Evolutionary conservation across 2,329 filamentous ascomycete species (phyloP), one percentile per base, ranked within the genome.

Genomic region (Penicillium sclerotiorum): DNA sequence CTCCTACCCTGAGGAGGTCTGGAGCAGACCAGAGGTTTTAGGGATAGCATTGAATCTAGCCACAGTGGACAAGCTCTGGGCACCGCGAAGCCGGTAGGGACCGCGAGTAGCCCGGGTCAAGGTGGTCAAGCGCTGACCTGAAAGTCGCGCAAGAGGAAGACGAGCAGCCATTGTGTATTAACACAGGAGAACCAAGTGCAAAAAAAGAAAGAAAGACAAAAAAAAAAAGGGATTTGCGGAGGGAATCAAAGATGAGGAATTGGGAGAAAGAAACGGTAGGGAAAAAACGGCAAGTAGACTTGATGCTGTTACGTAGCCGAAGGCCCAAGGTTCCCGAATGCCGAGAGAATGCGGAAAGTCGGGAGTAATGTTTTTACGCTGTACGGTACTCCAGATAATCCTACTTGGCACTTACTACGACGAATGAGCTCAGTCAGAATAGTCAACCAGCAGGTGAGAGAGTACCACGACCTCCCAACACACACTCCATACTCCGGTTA

Each of bases 101-200:
- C 64, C 62, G 49, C 60, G 60, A 52, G 62, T 49, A 41, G 56
- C 56, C 36, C 65, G 64, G 53, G 65, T 48, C 53, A 67, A 49
- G 57, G 59, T 55, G 43, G 62, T 62, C 53, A 71, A 46, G 40
- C 59, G 59, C 51, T 70, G 69, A 52, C 52, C 63, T 30, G 68
- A 61, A 45, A 72, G 61, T 59, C 65, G 68, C 45, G 60, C 55
- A 37, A 73, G 52, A 47, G 70, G 65, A 57, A 73, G 62, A 56
- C 71, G 68, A 65, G 67, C 66, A 62, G 69, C 66, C 71, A 74
- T 74, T 53, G 45, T 65, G 44, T 60, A 44, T 44, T 27, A 15
- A 45, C 25, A 42, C 18, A 22, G 39, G 43, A 30, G 20, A 30
- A 27, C 21, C 23, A 41, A 39, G 32, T 13, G 23, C 23, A 38